Conservation (phyloP, 495 filamentous ascomycete genomes). For the Penicillium simplicissimum region DNA sequence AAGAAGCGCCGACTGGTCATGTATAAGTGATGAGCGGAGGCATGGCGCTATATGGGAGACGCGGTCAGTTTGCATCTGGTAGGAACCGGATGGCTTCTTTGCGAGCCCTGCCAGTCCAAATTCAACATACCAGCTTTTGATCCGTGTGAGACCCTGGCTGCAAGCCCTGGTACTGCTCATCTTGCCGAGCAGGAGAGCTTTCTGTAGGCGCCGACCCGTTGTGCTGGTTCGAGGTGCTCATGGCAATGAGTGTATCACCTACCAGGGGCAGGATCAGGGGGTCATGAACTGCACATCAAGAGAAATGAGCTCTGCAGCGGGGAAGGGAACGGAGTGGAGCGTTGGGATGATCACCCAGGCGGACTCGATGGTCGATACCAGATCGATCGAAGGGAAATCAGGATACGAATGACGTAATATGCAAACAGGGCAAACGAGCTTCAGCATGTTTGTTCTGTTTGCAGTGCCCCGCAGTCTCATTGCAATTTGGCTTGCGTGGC, state of each 20-base stretch:
- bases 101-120: not conserved
- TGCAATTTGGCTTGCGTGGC: constrained; percentile 29
- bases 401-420: constrained; percentile 35
- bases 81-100: not conserved
- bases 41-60: constrained; percentile 51
- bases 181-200: constrained; percentile 15
- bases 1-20: constrained; percentile 64
- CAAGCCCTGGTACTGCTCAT: constrained; percentile 37
- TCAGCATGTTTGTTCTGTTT: constrained; percentile 19
- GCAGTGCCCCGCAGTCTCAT: constrained; percentile 10
- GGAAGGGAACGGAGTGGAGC: not conserved
- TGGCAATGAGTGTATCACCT: constrained; percentile 26
- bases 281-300: constrained; percentile 9
- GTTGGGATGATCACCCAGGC: constrained; percentile 11
- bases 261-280: not conserved
- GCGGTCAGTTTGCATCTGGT: constrained; percentile 10
- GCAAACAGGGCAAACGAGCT: constrained; percentile 5
- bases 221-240: constrained; percentile 30
- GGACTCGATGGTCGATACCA: constrained; percentile 5
- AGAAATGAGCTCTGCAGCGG: constrained; percentile 3
- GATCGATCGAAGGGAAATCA: constrained; percentile 18
- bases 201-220: constrained; percentile 23
- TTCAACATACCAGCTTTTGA: constrained; percentile 51
- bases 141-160: constrained; percentile 53
- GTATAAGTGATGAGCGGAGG: constrained; percentile 62